Percentiles rank a stretch among this genome's conserved stretches.
Evolutionary conservation across 2,329 filamentous ascomycete species (phyloP).

Genomic region (Pseudogymnoascus sp.): DNA sequence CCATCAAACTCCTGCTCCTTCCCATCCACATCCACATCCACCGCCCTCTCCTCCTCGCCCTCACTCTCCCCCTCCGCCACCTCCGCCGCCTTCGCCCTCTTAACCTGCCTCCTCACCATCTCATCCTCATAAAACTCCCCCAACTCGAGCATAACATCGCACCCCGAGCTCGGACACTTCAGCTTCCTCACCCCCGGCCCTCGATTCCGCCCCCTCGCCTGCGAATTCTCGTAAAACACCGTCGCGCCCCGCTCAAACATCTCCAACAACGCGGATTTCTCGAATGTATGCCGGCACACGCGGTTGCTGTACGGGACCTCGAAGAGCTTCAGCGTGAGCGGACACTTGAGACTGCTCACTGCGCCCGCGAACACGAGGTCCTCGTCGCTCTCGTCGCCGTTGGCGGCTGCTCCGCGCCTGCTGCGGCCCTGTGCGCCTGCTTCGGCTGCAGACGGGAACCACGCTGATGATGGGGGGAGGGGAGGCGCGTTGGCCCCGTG

Average conservation of each 20-base stretch:
- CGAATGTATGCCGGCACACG: conserved; percentile 65
- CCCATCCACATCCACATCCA: background rate
- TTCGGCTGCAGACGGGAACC: conserved; percentile 40
- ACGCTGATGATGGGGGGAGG: conserved; percentile 48
- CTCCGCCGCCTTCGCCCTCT: conserved; percentile 41
- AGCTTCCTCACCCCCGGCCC: conserved; percentile 25
- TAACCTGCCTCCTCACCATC: conserved; percentile 48
- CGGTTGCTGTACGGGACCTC: conserved; percentile 56
- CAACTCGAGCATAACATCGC: conserved; percentile 44
- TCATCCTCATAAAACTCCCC: conserved; percentile 49
- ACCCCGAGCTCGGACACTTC: conserved; percentile 59
- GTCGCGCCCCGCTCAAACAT: conserved; percentile 24
- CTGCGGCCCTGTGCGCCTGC: background rate
- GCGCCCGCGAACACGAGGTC: conserved; percentile 60
- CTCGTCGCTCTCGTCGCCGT: conserved; percentile 49
- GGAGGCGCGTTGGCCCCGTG: conserved; percentile 43
- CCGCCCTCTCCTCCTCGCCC: conserved; percentile 26
- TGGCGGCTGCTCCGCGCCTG: conserved; percentile 18
- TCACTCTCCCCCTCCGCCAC: conserved; percentile 38
- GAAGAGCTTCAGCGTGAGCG: conserved; percentile 57
- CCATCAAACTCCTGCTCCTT: background rate
- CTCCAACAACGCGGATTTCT: conserved; percentile 53
- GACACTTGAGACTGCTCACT: conserved; percentile 59
- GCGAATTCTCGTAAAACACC: conserved; percentile 4
- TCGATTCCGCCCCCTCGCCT: conserved; percentile 4